Conservation (phyloP, 2,329 filamentous ascomycete genomes). For the Cordyceps tenuipes region DNA sequence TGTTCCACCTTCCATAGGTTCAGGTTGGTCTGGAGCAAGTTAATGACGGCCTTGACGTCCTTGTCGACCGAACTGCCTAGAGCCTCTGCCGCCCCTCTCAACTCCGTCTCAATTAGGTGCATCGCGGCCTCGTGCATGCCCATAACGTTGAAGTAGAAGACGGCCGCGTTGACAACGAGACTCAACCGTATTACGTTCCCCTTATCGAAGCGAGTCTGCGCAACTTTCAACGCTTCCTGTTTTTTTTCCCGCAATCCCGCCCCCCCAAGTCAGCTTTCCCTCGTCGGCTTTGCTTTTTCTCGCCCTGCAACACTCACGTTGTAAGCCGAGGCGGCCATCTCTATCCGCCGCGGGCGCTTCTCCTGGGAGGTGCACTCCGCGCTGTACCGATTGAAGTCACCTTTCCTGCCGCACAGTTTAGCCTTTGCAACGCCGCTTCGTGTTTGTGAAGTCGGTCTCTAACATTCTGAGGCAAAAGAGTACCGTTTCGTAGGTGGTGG, state of each 20-base stretch:
- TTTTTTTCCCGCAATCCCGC: too few relatives aligned
- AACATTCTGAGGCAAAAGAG: constrained; percentile 4
- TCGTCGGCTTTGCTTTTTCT: background rate
- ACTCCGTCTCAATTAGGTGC: background rate
- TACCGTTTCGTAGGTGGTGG: background rate
- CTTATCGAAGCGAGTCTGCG: background rate
- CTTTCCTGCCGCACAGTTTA: background rate
- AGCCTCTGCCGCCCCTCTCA: background rate
- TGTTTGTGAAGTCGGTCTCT: too few relatives aligned
- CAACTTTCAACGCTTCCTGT: background rate
- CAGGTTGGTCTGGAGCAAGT: background rate
- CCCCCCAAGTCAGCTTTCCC: background rate
- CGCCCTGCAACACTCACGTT: background rate
- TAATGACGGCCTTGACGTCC: background rate
- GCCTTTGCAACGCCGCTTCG: background rate
- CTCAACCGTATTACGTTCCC: background rate
- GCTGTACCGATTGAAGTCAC: constrained; percentile 4
- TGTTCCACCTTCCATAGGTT: background rate
- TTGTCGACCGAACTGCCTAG: background rate
- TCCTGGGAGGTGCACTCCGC: background rate
- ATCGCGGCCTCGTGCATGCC: background rate
- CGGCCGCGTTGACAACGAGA: background rate
- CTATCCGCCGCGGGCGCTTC: background rate
- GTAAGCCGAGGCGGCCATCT: background rate
- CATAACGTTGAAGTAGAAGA: background rate